phyloP scores from a whole-genome alignment of 805 yeast genomes.

The Monosporozyma unispora region DNA sequence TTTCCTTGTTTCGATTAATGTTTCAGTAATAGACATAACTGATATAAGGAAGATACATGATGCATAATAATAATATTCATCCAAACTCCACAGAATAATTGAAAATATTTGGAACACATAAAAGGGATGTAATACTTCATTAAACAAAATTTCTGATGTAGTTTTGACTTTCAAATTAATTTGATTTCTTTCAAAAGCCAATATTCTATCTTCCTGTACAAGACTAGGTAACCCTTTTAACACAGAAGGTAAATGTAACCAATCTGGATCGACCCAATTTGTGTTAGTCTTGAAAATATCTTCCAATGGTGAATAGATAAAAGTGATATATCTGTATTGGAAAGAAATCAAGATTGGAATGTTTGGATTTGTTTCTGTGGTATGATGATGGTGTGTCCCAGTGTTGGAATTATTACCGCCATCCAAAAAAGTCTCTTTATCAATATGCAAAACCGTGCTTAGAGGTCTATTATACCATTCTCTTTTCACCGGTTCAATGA shows the following conservation, averaged over 20 bases:
- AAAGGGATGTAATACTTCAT: conserved; percentile 91
- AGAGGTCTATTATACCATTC: conserved; percentile 61
- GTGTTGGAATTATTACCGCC: conserved; percentile 6
- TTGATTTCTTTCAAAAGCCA: conserved; percentile 70
- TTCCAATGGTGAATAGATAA: conserved; percentile 78
- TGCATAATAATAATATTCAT: conserved; percentile 90
- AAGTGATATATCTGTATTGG: conserved; percentile 72
- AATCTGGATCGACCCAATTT: conserved; percentile 77
- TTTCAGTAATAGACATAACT: conserved; percentile 64
- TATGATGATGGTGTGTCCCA: conserved; percentile 15
- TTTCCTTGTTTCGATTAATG: conserved; percentile 76
- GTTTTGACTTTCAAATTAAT: conserved; percentile 72
- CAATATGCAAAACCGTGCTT: conserved; percentile 49
- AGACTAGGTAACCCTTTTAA: conserved; percentile 63
- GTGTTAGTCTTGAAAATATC: conserved; percentile 77
- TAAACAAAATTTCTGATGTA: conserved; percentile 53
- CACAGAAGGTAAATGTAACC: conserved; percentile 53
- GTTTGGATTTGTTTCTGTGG: conserved; percentile 29
- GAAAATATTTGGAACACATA: conserved; percentile 92
- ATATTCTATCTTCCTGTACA: conserved; percentile 53
- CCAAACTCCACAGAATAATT: conserved; percentile 83
- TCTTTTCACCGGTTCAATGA: conserved; percentile 46
- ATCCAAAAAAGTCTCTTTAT: conserved; percentile 9
- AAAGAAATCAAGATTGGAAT: conserved; percentile 65
- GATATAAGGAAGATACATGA: conserved; percentile 85